Evolutionary conservation across 2,329 filamentous ascomycete genomes (phyloP).

Genomic region (Exophiala viscosa): DNA sequence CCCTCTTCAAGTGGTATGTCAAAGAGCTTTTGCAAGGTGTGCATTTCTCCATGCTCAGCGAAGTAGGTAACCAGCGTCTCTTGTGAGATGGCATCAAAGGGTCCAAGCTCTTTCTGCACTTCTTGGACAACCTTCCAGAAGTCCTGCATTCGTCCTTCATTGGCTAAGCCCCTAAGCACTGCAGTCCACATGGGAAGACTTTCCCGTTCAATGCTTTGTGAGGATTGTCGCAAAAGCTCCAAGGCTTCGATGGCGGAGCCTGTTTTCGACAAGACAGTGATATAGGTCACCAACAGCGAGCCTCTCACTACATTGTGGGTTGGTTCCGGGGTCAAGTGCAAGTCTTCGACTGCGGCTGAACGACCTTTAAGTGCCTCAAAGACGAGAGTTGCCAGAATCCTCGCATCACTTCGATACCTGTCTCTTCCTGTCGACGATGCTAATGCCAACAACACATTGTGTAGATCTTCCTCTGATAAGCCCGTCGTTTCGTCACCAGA

Average conservation of each 20-base stretch:
- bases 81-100: constrained; percentile 41
- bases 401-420: constrained; percentile 23
- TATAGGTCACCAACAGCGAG: constrained; percentile 37
- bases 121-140: constrained; percentile 26
- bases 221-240: constrained; percentile 43
- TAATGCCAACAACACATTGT: constrained; percentile 40
- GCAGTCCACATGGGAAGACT: constrained; percentile 50
- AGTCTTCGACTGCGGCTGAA: constrained; percentile 1
- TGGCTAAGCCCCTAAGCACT: constrained; percentile 53
- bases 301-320: constrained; percentile 3
- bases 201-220: constrained; percentile 32
- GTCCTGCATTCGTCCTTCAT: constrained; percentile 46
- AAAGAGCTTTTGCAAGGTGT: constrained; percentile 67
- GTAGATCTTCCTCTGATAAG: constrained; percentile 39
- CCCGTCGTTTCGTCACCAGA: constrained; percentile 35
- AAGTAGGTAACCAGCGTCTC: constrained; percentile 60
- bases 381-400: constrained; percentile 21
- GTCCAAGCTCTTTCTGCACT: constrained; percentile 27
- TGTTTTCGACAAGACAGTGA: constrained; percentile 52
- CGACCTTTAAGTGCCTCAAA: constrained; percentile 20
- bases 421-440: constrained; percentile 27
- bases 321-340: not conserved
- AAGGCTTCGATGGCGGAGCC: constrained; percentile 55
- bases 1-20: constrained; percentile 48
- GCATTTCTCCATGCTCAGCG: constrained; percentile 53